phyloP scores from a whole-genome alignment of 2,329 filamentous ascomycete species.

The Penicillium brasilianum region DNA sequence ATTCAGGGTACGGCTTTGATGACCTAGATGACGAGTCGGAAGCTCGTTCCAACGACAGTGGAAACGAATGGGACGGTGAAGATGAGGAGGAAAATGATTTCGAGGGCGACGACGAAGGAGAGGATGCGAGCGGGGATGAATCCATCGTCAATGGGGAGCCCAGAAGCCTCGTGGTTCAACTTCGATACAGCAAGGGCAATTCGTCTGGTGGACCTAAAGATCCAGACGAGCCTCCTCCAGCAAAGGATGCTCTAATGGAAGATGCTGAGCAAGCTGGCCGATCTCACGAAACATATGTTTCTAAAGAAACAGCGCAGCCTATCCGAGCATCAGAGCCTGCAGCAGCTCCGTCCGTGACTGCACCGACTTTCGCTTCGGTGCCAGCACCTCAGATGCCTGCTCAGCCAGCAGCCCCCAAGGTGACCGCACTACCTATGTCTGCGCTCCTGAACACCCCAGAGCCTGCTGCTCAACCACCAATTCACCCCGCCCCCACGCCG shows the following conservation, averaged over 20 bases:
- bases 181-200: conserved; percentile 54
- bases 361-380: not conserved
- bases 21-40: conserved; percentile 72
- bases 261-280: conserved; percentile 11
- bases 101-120: conserved; percentile 56
- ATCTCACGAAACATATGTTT: conserved; percentile 4
- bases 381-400: not conserved
- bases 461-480: not conserved
- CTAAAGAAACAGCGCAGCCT: conserved; percentile 3
- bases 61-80: conserved; percentile 74
- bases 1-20: conserved; percentile 63
- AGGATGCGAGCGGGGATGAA: conserved; percentile 48
- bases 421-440: conserved; percentile 9
- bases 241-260: conserved; percentile 22
- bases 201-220: conserved; percentile 23
- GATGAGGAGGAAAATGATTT: conserved; percentile 74
- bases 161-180: conserved; percentile 74
- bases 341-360: not conserved
- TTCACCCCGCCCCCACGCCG: not conserved
- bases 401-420: conserved; percentile 7
- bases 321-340: conserved; percentile 1
- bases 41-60: conserved; percentile 60
- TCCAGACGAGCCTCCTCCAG: conserved; percentile 29
- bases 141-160: conserved; percentile 58
- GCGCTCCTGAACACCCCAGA: not conserved